Evolutionary conservation across 2,329 filamentous ascomycete species (phyloP), one percentile per base, ranked within the genome.

Genomic region (Fusarium odoratissimum): DNA sequence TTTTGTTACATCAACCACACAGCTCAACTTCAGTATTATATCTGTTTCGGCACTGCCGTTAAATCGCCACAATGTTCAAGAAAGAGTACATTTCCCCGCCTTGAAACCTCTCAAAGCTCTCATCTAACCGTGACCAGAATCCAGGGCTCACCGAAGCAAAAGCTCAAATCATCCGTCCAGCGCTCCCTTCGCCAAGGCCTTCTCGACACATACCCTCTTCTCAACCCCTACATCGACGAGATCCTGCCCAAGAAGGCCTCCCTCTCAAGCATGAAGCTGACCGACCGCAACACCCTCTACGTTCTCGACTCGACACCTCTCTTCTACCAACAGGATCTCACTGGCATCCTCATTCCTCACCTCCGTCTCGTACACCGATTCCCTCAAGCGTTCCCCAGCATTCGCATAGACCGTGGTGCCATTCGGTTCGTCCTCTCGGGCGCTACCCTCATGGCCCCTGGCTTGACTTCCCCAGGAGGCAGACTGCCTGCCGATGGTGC

Each of bases 111-210:
- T 44, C 60, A 52, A 49, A 46, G 40, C 40, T 58, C 62, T 42
- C 52, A 38, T 30, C 75, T 78, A 74, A 80, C 73, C 58, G 35
- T 38, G 25, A 46, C 65, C n/a, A 91, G 97, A 81, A 86, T 91
- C 78, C 85, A 73, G 37, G 35, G 92, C 31, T 90, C 92, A 75
- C 91, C 93, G 63, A 97, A 96, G 85, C 94, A 95, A 77, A 98
- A 98, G 87, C 94, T 98, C 83, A 99, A 98, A 86, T 98, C 95
- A 74, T 97, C 95, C 30, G 94, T 94, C 63, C 95, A 98, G 86
- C 93, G 96, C 79, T 90, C 87, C 73, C 91, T 99, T 77, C 93
- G 96, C 76, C 88, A 91, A 78, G 93, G 93, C 79, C 89, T 98
- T 75, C 86, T 96, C 73, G 88, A 94, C 66, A 93, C 93, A 59